Evolutionary conservation across 305 asterid genomes (phyloP).

Genomic region (Ruellia speciosa): DNA sequence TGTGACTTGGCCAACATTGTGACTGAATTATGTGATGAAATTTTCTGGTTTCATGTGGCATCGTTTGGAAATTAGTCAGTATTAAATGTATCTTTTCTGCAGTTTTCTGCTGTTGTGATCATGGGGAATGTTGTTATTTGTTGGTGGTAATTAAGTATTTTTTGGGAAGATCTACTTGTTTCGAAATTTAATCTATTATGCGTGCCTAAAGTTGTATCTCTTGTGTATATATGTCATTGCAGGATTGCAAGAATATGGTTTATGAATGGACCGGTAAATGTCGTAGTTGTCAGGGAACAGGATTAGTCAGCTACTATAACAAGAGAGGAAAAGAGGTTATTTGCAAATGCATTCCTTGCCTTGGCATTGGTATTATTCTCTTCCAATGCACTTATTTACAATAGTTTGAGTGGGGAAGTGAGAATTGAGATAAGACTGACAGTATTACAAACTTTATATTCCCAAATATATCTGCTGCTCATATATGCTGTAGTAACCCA

Average conservation of each 20-base stretch:
- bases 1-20: too few species aligned
- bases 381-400: slow-evolving; percentile 6
- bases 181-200: not conserved
- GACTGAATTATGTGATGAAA: not conserved
- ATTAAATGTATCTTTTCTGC: not conserved
- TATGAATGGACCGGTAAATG: slow-evolving; percentile 97
- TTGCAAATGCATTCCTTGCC: slow-evolving; percentile 94
- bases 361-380: slow-evolving; percentile 49
- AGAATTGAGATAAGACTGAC: not conserved
- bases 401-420: not conserved
- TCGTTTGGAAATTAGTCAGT: not conserved
- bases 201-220: not conserved
- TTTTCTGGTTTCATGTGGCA: not conserved
- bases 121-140: too few species aligned
- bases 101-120: too few species aligned
- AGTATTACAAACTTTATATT: not conserved
- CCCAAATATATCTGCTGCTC: slow-evolving; percentile 4
- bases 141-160: too few species aligned
- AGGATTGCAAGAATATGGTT: slow-evolving; percentile 88
- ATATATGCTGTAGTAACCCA: slow-evolving; percentile 1
- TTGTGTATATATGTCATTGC: slow-evolving; percentile 10
- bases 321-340: slow-evolving; percentile 76
- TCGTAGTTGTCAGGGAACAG: slow-evolving; percentile 90
- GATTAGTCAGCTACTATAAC: slow-evolving; percentile 70
- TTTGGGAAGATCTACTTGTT: not conserved